Evolutionary conservation across 768 basidiomycete genomes (phyloP).

Genomic region (Leccinum uliginosum): DNA sequence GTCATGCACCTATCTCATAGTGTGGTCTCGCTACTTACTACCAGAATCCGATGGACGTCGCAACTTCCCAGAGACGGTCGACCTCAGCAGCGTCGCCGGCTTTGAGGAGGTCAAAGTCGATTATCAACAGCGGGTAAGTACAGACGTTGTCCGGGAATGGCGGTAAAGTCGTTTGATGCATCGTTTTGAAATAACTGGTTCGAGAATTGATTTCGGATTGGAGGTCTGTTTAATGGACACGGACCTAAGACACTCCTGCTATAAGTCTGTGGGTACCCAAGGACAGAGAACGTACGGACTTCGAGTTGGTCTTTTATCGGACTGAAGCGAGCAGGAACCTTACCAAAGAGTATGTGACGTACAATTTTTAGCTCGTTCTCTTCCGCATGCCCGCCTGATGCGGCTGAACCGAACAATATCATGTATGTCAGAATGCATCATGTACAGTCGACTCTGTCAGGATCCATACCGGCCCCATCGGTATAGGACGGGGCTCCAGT

Average conservation of each 20-base stretch:
- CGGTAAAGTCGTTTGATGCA: neutral
- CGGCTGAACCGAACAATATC: too few species aligned
- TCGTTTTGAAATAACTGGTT: neutral
- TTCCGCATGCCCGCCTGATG: too few species aligned
- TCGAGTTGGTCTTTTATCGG: too few species aligned
- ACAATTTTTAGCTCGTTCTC: too few species aligned
- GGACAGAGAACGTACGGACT: neutral
- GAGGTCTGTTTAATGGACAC: neutral
- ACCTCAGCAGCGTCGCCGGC: neutral
- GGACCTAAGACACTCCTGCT: neutral
- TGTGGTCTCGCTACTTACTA: neutral
- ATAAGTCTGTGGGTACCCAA: neutral
- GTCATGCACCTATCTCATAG: neutral
- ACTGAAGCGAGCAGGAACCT: too few species aligned
- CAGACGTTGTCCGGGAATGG: neutral
- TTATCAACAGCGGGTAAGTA: neutral
- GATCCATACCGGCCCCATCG: too few species aligned
- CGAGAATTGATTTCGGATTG: neutral
- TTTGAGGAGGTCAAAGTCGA: neutral
- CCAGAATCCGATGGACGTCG: neutral
- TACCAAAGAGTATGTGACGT: too few species aligned
- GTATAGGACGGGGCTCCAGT: too few species aligned
- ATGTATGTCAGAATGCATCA: too few species aligned
- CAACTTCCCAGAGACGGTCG: neutral
- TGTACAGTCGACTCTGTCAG: too few species aligned